These are phyloP conservation scores for Coniochaeta prunicola DNA, from an alignment of 2,329 filamentous ascomycete species.

Conservation along the genomic window DNA sequence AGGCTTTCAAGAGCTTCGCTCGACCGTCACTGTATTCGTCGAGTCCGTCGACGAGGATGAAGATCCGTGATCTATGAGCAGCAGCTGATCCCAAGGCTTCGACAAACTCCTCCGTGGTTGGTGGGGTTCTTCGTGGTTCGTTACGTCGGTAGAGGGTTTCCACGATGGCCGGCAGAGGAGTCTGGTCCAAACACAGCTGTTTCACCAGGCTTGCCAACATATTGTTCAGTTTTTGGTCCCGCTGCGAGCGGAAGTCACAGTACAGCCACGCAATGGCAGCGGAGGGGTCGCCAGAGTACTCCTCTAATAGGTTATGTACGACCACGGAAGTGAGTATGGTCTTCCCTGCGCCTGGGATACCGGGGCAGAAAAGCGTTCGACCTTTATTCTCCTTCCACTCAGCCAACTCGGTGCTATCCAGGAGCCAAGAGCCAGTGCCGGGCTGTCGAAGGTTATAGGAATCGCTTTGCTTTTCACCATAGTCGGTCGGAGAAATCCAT, in stretches of 20 bases:
- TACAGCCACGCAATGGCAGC: neutral
- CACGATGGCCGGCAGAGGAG: neutral
- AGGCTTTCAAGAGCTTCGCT: slow-evolving; percentile 4
- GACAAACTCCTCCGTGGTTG: neutral
- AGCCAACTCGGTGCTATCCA: neutral
- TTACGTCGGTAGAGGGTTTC: neutral
- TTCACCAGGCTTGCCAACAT: neutral
- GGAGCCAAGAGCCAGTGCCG: neutral
- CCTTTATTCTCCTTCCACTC: neutral
- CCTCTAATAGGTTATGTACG: neutral
- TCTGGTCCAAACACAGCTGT: neutral
- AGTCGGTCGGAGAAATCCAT: neutral
- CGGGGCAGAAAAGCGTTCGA: neutral
- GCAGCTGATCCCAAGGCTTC: neutral
- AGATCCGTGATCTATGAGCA: slow-evolving; percentile 3
- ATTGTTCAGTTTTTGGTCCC: neutral
- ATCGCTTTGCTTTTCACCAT: neutral
- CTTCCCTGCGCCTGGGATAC: neutral
- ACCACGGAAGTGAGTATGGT: neutral
- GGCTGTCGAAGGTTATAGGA: neutral
- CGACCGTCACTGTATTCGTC: slow-evolving; percentile 14
- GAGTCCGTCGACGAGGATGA: slow-evolving; percentile 18
- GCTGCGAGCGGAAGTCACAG: neutral
- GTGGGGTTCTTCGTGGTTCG: neutral
- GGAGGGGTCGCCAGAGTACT: neutral